phyloP scores from a whole-genome alignment of 352 stramenopile species.

The Phytophthora podocarpi region DNA sequence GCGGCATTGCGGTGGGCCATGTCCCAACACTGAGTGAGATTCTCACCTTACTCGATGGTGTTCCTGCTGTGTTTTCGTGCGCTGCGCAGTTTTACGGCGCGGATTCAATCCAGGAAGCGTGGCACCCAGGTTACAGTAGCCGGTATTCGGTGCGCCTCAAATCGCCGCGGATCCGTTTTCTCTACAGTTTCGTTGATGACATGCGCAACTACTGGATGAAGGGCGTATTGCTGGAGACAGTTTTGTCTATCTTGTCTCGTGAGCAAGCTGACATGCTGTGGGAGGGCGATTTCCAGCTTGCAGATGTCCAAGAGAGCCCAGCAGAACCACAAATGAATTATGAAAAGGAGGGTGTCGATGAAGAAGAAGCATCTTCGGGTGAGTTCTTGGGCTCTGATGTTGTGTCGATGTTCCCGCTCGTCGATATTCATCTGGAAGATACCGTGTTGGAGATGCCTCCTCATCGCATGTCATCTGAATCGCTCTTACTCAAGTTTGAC shows the following conservation, averaged over 20 bases:
- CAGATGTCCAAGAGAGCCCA: constrained; percentile 31
- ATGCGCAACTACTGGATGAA: constrained; percentile 77
- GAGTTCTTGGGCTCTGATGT: constrained; percentile 66
- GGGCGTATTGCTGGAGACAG: constrained; percentile 64
- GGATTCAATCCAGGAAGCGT: constrained; percentile 76
- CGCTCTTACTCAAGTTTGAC: constrained; percentile 74
- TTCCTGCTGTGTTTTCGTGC: constrained; percentile 79
- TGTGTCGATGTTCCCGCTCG: constrained; percentile 82
- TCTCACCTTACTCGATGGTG: constrained; percentile 50
- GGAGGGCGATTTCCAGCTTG: constrained; percentile 77
- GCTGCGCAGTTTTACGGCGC: constrained; percentile 78
- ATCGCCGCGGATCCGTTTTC: constrained; percentile 79
- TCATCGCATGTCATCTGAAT: constrained; percentile 79
- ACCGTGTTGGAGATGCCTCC: constrained; percentile 78
- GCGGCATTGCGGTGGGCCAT: constrained; percentile 39
- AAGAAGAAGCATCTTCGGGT: constrained; percentile 6
- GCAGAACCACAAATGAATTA: constrained; percentile 13
- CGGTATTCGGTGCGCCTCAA: constrained; percentile 75
- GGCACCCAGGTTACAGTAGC: constrained; percentile 84
- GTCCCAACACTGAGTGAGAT: constrained; percentile 68
- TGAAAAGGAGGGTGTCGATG: constrained; percentile 12
- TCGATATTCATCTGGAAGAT: constrained; percentile 75
- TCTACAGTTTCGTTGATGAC: constrained; percentile 86
- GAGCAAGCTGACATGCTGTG: constrained; percentile 68
- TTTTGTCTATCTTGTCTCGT: constrained; percentile 63